Percentiles rank a stretch among this genome's conserved stretches.
Evolutionary conservation across 345 rosid species (phyloP).

Genomic region (Chamaenerion angustifolium): DNA sequence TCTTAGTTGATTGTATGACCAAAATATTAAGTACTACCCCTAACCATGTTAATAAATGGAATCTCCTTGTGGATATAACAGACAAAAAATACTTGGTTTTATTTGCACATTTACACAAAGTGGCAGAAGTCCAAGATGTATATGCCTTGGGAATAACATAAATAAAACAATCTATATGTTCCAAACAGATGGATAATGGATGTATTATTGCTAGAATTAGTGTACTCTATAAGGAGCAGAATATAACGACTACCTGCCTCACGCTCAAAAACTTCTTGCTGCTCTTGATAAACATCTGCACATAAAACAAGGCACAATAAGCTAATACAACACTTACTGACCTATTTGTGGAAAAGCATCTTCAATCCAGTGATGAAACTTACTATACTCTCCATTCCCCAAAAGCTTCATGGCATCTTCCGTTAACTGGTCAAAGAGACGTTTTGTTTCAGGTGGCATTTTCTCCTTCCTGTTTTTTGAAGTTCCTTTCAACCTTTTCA

Average conservation of each 20-base stretch:
- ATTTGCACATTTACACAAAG: too few relatives aligned
- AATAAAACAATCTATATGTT: too few relatives aligned
- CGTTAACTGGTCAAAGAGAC: constrained; percentile 85
- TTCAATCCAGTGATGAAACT: constrained; percentile 19
- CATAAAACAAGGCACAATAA: constrained; percentile 11
- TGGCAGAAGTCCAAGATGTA: too few relatives aligned
- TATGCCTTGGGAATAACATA: too few relatives aligned
- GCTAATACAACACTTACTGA: not conserved
- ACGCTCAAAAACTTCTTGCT: constrained; percentile 59
- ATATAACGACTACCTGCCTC: constrained; percentile 53
- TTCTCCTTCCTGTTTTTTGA: constrained; percentile 65
- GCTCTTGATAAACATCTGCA: constrained; percentile 83
- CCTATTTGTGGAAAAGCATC: not conserved
- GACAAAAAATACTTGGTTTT: too few relatives aligned
- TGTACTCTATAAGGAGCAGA: not conserved
- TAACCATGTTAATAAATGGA: too few relatives aligned
- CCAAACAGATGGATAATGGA: too few relatives aligned
- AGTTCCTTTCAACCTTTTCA: constrained; percentile 81
- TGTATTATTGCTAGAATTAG: too few relatives aligned
- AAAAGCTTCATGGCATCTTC: constrained; percentile 82
- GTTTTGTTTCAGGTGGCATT: constrained; percentile 70
- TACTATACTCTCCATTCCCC: constrained; percentile 83
- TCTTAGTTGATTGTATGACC: too few relatives aligned
- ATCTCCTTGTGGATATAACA: too few relatives aligned
- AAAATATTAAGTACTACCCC: too few relatives aligned